Base-by-base conservation (phyloP, 805 yeast species). In the Saturnispora saitoi region DNA sequence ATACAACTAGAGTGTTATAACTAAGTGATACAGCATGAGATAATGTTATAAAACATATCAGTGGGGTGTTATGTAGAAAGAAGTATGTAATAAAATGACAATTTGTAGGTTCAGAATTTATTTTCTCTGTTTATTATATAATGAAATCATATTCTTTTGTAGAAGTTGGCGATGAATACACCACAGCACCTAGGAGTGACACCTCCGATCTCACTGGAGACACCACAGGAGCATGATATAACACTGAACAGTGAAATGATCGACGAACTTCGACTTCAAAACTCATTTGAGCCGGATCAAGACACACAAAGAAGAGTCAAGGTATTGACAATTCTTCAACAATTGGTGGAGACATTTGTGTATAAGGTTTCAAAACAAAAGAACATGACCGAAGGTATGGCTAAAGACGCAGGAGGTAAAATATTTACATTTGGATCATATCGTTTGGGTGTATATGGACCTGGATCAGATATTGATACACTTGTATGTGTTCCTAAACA, bases 371-470 rank as follows among this genome's bases (percentile, higher is more conserved):
- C 95, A 3, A 74, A 78, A 54, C 78, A 74, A 52, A 89, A 85
- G 60, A 90, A 91, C 61, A 89, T 93, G 96, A 80, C 89, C 32
- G 98, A 93, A 52, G 96, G 97, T 2, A 89, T 93, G 97, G 95
- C 98, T 0, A 76, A 71, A 48, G 99, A 93, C 65, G 95, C 98
- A 0, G 99, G 99, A 34, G 99, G 99, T 32, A 93, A 93, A 64
- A 80, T 93, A n/a, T 93, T 90, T 63, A 89, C 97, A 0, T 93
- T 77, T 69, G 99, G 99, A 1, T 89, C 97, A 1, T 93, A 90
- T 60, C 73, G 96, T 54, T 69, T 93, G 40, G 99, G 99, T 4
- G 99, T 93, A 12, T 88, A 90, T 68, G 98, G 98, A 0, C 98
- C 98, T 0, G 98, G 99, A 0, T 85, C 95, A 0, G 99, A 93